phyloP scores from a whole-genome alignment of 2,329 filamentous ascomycete genomes.

The Penicillium sp. region DNA sequence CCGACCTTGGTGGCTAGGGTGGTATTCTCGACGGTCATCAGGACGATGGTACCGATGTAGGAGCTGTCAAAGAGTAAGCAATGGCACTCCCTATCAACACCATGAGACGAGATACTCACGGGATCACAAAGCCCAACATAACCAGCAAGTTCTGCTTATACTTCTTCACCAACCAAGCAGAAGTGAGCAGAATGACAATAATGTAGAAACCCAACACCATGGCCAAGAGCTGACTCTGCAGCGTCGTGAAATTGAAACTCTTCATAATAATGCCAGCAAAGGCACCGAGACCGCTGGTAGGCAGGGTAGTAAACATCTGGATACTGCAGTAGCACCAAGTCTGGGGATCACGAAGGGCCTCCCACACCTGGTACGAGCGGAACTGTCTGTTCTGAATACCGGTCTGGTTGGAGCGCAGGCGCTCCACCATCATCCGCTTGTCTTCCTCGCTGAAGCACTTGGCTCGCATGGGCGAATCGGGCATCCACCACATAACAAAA shows the following conservation, averaged over 20 bases:
- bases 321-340: slow-evolving; percentile 67
- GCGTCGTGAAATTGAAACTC: slow-evolving; percentile 65
- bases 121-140: slow-evolving; percentile 65
- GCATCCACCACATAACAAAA: slow-evolving; percentile 67
- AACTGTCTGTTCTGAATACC: slow-evolving; percentile 63
- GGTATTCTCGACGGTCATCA: slow-evolving; percentile 64
- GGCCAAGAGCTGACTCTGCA: slow-evolving; percentile 72
- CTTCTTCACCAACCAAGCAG: slow-evolving; percentile 69
- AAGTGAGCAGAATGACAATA: slow-evolving; percentile 68
- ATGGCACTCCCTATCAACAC: not conserved
- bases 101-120: slow-evolving; percentile 44
- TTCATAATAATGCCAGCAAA: slow-evolving; percentile 77
- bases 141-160: slow-evolving; percentile 69
- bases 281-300: slow-evolving; percentile 71
- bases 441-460: slow-evolving; percentile 70
- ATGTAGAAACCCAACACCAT: slow-evolving; percentile 76
- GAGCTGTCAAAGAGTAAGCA: slow-evolving; percentile 51
- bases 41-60: slow-evolving; percentile 70
- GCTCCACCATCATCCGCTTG: slow-evolving; percentile 66
- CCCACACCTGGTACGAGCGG: slow-evolving; percentile 57
- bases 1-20: slow-evolving; percentile 51
- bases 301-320: slow-evolving; percentile 71
- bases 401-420: slow-evolving; percentile 64
- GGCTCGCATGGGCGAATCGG: slow-evolving; percentile 71
- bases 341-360: slow-evolving; percentile 67